Evolutionary conservation across 2,329 filamentous ascomycete species (phyloP).

Genomic region (Fusarium xylarioides): DNA sequence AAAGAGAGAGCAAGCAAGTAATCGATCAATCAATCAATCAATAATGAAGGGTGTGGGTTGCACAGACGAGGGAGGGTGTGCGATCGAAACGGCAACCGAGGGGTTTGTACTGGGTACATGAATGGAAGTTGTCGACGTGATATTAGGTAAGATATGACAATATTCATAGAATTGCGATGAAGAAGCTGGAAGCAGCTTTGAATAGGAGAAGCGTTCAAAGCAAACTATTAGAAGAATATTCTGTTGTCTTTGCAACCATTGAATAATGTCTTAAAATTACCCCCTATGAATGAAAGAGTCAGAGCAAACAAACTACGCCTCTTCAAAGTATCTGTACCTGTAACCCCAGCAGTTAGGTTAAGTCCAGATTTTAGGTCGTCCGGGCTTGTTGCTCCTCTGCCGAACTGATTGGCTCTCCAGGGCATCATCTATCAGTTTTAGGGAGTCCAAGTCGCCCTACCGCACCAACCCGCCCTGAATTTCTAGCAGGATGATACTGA

Average conservation of each 20-base stretch:
- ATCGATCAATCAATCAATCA: conserved; percentile 11
- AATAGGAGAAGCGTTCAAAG: background rate
- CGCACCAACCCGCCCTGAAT: conserved; percentile 16
- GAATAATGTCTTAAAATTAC: conserved; percentile 9
- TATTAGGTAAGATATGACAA: background rate
- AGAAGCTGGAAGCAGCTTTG: background rate
- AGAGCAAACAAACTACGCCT: background rate
- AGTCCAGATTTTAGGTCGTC: background rate
- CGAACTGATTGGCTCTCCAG: conserved; percentile 24
- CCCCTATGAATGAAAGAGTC: conserved; percentile 19
- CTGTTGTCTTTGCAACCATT: background rate
- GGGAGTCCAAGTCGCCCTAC: conserved; percentile 4
- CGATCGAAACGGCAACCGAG: conserved; percentile 34
- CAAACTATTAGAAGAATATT: background rate
- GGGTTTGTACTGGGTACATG: conserved; percentile 26
- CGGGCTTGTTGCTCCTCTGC: conserved; percentile 1
- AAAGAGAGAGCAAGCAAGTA: background rate
- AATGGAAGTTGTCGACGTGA: background rate
- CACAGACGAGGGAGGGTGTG: conserved; percentile 34
- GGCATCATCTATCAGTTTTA: background rate
- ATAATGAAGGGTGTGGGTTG: conserved; percentile 35
- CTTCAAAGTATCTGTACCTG: conserved; percentile 9
- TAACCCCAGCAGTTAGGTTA: background rate
- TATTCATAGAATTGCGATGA: background rate
- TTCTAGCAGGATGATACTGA: background rate